Conservation (phyloP, 768 basidiomycete species). For the Daedaleopsis sinensis region DNA sequence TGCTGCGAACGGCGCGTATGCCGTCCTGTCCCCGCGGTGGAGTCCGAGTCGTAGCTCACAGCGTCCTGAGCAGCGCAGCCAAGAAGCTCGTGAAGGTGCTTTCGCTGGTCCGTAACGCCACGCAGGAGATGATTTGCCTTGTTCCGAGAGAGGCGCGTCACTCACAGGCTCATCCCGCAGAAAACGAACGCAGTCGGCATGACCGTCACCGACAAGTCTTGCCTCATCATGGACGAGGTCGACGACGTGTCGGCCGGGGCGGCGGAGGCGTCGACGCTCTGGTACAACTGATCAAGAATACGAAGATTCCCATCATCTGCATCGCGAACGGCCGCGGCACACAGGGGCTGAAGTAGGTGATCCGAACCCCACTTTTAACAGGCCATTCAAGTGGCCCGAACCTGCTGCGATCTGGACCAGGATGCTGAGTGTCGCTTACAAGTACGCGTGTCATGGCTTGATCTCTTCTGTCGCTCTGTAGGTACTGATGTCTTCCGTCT, state of each 20-base stretch:
- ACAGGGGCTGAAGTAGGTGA: constrained; percentile 91
- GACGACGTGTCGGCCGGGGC: constrained; percentile 98
- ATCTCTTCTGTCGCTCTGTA: neutral
- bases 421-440: constrained; percentile 86
- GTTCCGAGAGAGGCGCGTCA: neutral
- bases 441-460: constrained; percentile 52
- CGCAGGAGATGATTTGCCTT: neutral
- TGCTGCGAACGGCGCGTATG: constrained; percentile 22
- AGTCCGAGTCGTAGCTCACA: neutral
- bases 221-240: constrained; percentile 99
- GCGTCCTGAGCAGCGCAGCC: constrained; percentile 8
- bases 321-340: constrained; percentile 90
- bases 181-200: constrained; percentile 71
- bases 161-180: constrained; percentile 27
- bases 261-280: constrained; percentile 95
- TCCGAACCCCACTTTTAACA: constrained; percentile 67
- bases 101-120: neutral
- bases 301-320: constrained; percentile 96
- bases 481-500: no score
- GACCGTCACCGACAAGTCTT: constrained; percentile 74
- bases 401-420: constrained; percentile 79
- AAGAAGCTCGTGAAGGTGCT: constrained; percentile 94
- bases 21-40: neutral
- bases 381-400: constrained; percentile 86
- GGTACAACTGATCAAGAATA: constrained; percentile 90